phyloP scores from a whole-genome alignment of 805 yeast species.

The Gaillardinia entomophila region DNA sequence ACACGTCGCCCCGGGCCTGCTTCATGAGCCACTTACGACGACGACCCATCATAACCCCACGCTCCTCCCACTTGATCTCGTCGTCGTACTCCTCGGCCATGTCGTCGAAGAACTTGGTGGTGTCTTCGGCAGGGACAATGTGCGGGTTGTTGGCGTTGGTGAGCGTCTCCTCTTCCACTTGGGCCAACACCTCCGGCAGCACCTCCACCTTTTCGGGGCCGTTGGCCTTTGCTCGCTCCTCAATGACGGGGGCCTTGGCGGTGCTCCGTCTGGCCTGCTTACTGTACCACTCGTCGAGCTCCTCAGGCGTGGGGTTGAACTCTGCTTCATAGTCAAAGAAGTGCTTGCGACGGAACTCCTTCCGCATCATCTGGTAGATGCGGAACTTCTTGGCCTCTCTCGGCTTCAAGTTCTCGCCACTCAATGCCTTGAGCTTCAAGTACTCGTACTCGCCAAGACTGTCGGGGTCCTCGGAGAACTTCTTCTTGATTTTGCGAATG shows the following conservation, averaged over 20 bases:
- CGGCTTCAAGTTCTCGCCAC: constrained; percentile 54
- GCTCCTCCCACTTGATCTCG: constrained; percentile 71
- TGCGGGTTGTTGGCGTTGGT: constrained; percentile 33
- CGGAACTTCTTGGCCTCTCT: constrained; percentile 56
- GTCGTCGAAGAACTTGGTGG: constrained; percentile 71
- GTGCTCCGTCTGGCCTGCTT: constrained; percentile 22
- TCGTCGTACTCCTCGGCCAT: constrained; percentile 79
- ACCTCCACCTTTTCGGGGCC: constrained; percentile 17
- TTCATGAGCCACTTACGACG: constrained; percentile 77
- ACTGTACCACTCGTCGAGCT: constrained; percentile 36
- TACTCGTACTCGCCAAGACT: constrained; percentile 57
- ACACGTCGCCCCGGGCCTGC: constrained; percentile 78
- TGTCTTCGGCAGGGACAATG: constrained; percentile 70
- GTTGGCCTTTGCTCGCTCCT: constrained; percentile 15
- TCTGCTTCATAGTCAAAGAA: constrained; percentile 24
- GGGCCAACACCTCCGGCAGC: constrained; percentile 4
- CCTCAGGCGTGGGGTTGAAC: constrained; percentile 38
- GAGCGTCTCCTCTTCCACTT: constrained; percentile 11
- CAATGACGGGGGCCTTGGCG: constrained; percentile 19
- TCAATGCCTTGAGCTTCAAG: constrained; percentile 54
- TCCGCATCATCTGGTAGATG: constrained; percentile 52
- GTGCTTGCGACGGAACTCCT: constrained; percentile 36
- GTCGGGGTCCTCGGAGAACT: constrained; percentile 27
- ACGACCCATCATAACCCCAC: constrained; percentile 52
- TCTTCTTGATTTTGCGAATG: constrained; percentile 36